Evolutionary conservation across 768 basidiomycete genomes (phyloP).

Genomic region (Daedaleopsis sinensis): DNA sequence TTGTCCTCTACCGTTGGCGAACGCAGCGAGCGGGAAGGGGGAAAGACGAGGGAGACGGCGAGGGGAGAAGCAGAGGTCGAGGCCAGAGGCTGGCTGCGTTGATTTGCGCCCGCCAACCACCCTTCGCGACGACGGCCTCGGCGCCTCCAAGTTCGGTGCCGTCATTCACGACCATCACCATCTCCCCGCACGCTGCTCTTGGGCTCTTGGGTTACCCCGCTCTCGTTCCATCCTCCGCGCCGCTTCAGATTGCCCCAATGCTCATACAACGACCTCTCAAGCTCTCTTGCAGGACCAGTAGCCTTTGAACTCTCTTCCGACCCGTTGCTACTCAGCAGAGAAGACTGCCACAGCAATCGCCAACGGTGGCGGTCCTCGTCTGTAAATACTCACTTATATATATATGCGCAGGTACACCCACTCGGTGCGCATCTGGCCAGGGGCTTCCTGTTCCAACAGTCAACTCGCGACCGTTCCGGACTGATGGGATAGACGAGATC

Average conservation of each 20-base stretch:
- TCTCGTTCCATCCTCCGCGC: neutral
- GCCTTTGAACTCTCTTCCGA: neutral
- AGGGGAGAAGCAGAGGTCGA: neutral
- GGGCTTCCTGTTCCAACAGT: no score
- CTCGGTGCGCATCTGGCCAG: no score
- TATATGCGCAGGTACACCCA: no score
- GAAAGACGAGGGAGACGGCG: slow-evolving; percentile 8
- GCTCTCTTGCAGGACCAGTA: neutral
- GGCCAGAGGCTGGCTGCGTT: neutral
- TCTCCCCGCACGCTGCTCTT: neutral
- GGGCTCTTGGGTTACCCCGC: neutral
- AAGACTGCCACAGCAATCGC: neutral
- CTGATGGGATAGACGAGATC: no score
- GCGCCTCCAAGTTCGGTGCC: neutral
- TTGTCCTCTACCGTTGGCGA: slow-evolving; percentile 8
- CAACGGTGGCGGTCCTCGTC: neutral
- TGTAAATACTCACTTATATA: no score
- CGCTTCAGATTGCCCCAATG: neutral
- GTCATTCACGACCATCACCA: neutral
- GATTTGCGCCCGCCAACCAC: neutral
- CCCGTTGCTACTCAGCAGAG: neutral
- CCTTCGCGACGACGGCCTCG: slow-evolving; percentile 12
- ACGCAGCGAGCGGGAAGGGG: slow-evolving; percentile 7
- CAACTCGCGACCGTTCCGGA: no score
- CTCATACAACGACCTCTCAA: neutral